Evolutionary conservation across 371 early-diverging fungal species (phyloP), one percentile per base, ranked within the genome.

Genomic region (Chytridium lagenaria): DNA sequence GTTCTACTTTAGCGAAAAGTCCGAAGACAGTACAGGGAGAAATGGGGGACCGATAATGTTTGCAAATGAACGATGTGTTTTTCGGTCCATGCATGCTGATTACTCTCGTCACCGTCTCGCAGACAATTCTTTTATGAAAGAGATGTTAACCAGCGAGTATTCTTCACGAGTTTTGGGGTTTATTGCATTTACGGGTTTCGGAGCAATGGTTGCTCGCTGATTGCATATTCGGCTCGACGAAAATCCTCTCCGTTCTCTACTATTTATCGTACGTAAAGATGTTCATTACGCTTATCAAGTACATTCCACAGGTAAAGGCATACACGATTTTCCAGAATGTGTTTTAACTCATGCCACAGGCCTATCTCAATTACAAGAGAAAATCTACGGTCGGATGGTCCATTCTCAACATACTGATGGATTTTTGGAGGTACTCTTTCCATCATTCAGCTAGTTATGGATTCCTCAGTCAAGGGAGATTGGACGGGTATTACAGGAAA

Each of bases 371-470:
- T 69, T 92, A 80, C 70, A 63, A 74, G 33, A 84, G 92, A 23
- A 85, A 92, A 78, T 94, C 95, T 0, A 98, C 98, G 0, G 85
- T 86, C 2, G 98, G 98, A 0, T 98, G 97, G 97, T 91, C 92
- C 63, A 94, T 96, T 39, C 88, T 91, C 65, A 97, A 95, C 71
- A 94, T 95, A 67, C 74, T 98, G 15, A 81, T 97, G 68, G 98
- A 98, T 78, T 90, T 94, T 49, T 91, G 98, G 98, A 44, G 98
- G 98, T 0, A 51, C 84, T 0, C 76, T 97, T 33, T 94, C 94
- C 12, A 85, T 93, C 34, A 72, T 84, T 1, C 98, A 98, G 78
- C 80, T 93, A 38, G 51, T 95, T 0, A 67, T 95, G 40, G 98
- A 96, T 79, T 90, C 94, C 0, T 83, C 69, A 16, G 67, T 90